Percentiles rank a stretch among this genome's conserved stretches.
Evolutionary conservation across 225 moss, liverwort and hornwort genomes (phyloP).

Genomic region (Rhytidiadelphus loreus): DNA sequence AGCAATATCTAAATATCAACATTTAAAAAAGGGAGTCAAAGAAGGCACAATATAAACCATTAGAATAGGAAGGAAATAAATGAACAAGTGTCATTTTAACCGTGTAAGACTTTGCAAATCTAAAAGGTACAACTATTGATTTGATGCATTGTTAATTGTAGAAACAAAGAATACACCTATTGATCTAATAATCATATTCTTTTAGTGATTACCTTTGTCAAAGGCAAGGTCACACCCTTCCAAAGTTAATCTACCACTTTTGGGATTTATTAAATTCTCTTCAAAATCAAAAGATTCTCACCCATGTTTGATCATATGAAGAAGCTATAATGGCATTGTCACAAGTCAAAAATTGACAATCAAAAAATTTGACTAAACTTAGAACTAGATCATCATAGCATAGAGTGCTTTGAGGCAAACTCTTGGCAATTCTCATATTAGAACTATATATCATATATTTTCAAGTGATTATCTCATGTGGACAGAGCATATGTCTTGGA

Average conservation of each 20-base stretch:
- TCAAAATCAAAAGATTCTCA: background rate
- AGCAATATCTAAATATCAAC: background rate
- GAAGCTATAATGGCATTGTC: too few relatives aligned
- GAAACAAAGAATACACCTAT: background rate
- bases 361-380: background rate
- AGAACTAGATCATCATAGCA: background rate
- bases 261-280: accelerated
- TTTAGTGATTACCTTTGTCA: background rate
- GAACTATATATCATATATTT: too few relatives aligned
- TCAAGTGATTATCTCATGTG: too few relatives aligned
- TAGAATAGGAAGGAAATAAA: background rate
- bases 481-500: too few relatives aligned
- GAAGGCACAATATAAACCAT: background rate
- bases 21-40: background rate
- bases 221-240: accelerated
- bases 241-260: background rate
- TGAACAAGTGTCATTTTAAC: background rate
- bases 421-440: background rate
- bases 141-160: background rate
- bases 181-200: background rate
- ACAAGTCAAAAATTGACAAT: background rate
- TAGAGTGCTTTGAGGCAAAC: background rate
- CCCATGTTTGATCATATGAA: accelerated
- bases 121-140: background rate
- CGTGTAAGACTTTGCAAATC: accelerated